Evolutionary conservation across 495 filamentous ascomycete species (phyloP).

Genomic region (Hypoxylon trugodes): DNA sequence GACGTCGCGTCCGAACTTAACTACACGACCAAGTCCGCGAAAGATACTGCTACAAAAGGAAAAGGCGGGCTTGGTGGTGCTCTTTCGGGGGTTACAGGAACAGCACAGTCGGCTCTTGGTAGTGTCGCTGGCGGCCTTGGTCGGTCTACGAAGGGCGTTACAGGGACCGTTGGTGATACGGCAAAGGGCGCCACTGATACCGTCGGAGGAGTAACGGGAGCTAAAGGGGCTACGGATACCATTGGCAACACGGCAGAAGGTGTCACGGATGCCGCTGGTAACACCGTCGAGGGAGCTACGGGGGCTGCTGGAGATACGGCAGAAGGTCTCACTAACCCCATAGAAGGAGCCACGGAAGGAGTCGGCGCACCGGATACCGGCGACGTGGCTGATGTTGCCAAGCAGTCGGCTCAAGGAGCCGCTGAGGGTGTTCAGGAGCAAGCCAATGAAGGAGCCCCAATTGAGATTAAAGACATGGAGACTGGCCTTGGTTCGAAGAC

Average conservation of each 20-base stretch:
- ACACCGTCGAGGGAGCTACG: slow-evolving; percentile 43
- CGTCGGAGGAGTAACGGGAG: slow-evolving; percentile 11
- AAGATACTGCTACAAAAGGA: slow-evolving; percentile 15
- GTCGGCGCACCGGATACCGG: slow-evolving; percentile 7
- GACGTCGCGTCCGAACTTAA: slow-evolving; percentile 35
- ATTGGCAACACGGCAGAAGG: slow-evolving; percentile 15
- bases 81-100: slow-evolving; percentile 19
- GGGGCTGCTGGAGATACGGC: slow-evolving; percentile 45
- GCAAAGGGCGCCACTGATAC: slow-evolving; percentile 15
- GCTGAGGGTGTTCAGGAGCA: slow-evolving; percentile 39
- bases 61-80: slow-evolving; percentile 21
- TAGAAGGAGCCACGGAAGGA: slow-evolving; percentile 36
- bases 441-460: slow-evolving; percentile 47
- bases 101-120: slow-evolving; percentile 22
- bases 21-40: slow-evolving; percentile 37
- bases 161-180: slow-evolving; percentile 24
- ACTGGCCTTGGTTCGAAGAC: slow-evolving; percentile 46
- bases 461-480: slow-evolving; percentile 49
- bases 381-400: slow-evolving; percentile 3
- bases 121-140: slow-evolving; percentile 26
- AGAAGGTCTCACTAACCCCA: slow-evolving; percentile 38
- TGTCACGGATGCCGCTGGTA: slow-evolving; percentile 23
- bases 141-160: slow-evolving; percentile 18
- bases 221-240: slow-evolving; percentile 10
- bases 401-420: slow-evolving; percentile 13